Evolutionary conservation across 139 green algal species (phyloP), one percentile per base, ranked within the genome.

Genomic region (Micractinium conductrix): DNA sequence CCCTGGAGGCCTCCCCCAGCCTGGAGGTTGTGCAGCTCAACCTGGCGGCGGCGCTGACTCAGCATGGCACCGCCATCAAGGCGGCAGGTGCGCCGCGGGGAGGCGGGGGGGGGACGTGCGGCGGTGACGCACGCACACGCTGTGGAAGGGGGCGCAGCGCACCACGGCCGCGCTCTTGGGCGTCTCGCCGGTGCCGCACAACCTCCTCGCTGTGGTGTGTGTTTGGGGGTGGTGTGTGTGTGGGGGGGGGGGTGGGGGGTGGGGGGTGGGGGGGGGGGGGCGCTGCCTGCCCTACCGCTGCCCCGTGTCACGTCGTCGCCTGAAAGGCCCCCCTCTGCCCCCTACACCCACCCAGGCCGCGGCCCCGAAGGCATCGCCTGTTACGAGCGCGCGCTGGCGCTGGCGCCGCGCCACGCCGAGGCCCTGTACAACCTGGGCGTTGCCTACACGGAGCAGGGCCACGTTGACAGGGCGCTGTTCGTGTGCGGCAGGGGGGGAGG

Each of bases 371-470:
- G 84, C 48, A 86, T 94, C 0, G 44, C 81, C 1, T 60, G 93
- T 58, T 96, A 96, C 71, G 93, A 98, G 87, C 86, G 88, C 0
- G 93, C 95, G 0, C 79, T 97, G 67, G 85, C 88, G 5, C 82
- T 93, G 40, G 81, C 90, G 65, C 92, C 94, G 2, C 76, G 84
- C 28, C 92, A 98, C 60, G 84, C 93, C 0, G 93, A 98, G 14
- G 96, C 96, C 4, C 85, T 99, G 60, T 99, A 99, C 94, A 99
- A 99, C 89, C 89, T 99, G 48, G 97, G 94, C 0, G 95, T 99
- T 17, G 94, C 93, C 16, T 93, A 90, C 53, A 92, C 81, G 14
- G 95, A 98, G 84, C 78, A 60, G 37, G 90, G 90, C 4, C 81
- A 93, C 62, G 83, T 90, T 22, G 89, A 95, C 88, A 95, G 94